Evolutionary conservation across 768 basidiomycete species (phyloP).

Genomic region (Tephrocybe sp.): DNA sequence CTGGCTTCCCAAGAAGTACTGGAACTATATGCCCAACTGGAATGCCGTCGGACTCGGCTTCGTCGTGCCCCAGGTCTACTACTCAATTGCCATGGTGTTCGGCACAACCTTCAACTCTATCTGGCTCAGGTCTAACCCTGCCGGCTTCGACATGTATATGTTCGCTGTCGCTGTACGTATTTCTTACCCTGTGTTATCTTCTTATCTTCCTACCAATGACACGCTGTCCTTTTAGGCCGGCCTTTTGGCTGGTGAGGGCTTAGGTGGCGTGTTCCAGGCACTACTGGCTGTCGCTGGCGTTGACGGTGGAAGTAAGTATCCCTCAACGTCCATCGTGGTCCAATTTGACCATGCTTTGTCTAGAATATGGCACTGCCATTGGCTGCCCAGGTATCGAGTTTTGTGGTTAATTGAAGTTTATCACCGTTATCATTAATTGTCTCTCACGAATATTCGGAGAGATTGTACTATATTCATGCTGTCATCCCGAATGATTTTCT

Average conservation of each 20-base stretch:
- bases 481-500: too few species aligned
- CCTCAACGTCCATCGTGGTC: not conserved
- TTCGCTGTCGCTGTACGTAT: slow-evolving; percentile 48
- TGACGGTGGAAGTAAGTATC: slow-evolving; percentile 42
- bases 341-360: slow-evolving; percentile 1
- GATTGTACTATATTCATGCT: not conserved
- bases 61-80: slow-evolving; percentile 50
- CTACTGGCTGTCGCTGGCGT: slow-evolving; percentile 53
- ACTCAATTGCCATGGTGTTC: slow-evolving; percentile 49
- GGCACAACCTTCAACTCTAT: slow-evolving; percentile 48
- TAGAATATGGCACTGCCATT: slow-evolving; percentile 48
- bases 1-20: slow-evolving; percentile 50
- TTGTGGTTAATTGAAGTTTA: slow-evolving; percentile 42
- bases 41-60: slow-evolving; percentile 55
- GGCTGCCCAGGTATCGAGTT: slow-evolving; percentile 54
- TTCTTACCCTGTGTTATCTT: not conserved
- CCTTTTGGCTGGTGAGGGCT: slow-evolving; percentile 57
- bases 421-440: not conserved
- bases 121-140: slow-evolving; percentile 47
- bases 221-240: slow-evolving; percentile 34
- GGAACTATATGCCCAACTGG: slow-evolving; percentile 54
- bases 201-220: too few species aligned
- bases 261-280: slow-evolving; percentile 61
- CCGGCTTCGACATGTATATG: slow-evolving; percentile 55
- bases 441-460: not conserved